Evolutionary conservation across 371 early-diverging fungal genomes (phyloP).

Genomic region (Funneliformis caledonium): DNA sequence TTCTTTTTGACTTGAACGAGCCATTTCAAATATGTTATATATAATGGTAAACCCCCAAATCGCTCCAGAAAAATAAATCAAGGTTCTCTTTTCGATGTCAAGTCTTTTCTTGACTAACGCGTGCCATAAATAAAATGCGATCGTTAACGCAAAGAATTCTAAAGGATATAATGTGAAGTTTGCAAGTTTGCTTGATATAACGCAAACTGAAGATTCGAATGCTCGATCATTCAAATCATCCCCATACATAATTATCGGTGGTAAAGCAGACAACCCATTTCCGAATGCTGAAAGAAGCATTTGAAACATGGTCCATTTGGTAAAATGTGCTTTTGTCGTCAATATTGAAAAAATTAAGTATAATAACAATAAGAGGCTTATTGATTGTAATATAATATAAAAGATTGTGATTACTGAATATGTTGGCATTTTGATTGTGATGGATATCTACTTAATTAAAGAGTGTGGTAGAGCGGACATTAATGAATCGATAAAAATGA

Average conservation of each 20-base stretch:
- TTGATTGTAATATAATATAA: background rate
- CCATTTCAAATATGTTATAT: background rate
- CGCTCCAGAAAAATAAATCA: background rate
- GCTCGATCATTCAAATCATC: background rate
- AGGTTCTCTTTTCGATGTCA: slow-evolving; percentile 13
- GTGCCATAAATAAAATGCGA: slow-evolving; percentile 23
- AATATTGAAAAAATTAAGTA: background rate
- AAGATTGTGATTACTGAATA: background rate
- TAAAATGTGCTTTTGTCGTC: slow-evolving; percentile 14
- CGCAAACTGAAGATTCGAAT: slow-evolving; percentile 4
- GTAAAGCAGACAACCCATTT: background rate
- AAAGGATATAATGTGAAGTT: background rate
- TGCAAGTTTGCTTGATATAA: slow-evolving; percentile 10
- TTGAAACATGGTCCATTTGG: slow-evolving; percentile 27
- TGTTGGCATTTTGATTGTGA: background rate
- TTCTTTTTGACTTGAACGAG: no score
- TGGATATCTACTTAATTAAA: no score
- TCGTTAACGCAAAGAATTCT: background rate
- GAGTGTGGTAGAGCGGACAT: no score
- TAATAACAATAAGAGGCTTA: background rate
- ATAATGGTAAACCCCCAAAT: background rate
- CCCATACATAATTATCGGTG: background rate
- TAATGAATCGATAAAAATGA: no score
- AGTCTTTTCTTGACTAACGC: background rate
- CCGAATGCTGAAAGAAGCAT: background rate